These are phyloP conservation scores for Globisporangium lucens DNA, from an alignment of 352 stramenopile species.

Conservation along the genomic window DNA sequence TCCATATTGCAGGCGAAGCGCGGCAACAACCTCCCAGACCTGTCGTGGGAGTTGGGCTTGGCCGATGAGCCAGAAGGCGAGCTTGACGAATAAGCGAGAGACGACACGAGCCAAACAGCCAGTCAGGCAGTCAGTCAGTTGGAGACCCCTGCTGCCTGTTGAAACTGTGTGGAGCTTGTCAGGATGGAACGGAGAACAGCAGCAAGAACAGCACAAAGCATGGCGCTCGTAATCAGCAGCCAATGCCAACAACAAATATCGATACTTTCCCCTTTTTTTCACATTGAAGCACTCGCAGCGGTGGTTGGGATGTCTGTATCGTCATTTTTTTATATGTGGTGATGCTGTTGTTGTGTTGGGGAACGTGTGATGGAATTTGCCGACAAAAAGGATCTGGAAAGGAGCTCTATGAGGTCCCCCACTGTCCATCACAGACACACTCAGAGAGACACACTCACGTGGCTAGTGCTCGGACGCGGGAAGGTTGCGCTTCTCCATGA, in stretches of 20 bases:
- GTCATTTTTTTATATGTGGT: background rate
- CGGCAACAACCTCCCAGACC: conserved; percentile 66
- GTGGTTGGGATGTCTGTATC: background rate
- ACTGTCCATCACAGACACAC: background rate
- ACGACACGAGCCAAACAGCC: conserved; percentile 8
- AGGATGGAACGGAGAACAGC: background rate
- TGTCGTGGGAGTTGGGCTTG: conserved; percentile 81
- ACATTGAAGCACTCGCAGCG: background rate
- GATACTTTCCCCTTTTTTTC: background rate
- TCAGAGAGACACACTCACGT: background rate
- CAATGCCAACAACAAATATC: background rate
- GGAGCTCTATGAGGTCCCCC: background rate
- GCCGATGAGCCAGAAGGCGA: conserved; percentile 76
- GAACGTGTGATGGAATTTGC: background rate
- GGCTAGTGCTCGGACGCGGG: conserved; percentile 13
- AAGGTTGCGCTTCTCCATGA: conserved; percentile 61
- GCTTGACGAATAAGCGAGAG: conserved; percentile 65
- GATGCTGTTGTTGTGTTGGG: background rate
- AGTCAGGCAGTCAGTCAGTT: background rate
- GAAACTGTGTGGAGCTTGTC: background rate
- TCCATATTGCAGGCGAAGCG: conserved; percentile 50
- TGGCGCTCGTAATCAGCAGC: conserved; percentile 7
- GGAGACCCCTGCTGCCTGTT: background rate
- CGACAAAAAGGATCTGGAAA: background rate
- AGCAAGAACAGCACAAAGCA: background rate